phyloP scores from a whole-genome alignment of 208 protist species.

The Trypanosoma conorhini region DNA sequence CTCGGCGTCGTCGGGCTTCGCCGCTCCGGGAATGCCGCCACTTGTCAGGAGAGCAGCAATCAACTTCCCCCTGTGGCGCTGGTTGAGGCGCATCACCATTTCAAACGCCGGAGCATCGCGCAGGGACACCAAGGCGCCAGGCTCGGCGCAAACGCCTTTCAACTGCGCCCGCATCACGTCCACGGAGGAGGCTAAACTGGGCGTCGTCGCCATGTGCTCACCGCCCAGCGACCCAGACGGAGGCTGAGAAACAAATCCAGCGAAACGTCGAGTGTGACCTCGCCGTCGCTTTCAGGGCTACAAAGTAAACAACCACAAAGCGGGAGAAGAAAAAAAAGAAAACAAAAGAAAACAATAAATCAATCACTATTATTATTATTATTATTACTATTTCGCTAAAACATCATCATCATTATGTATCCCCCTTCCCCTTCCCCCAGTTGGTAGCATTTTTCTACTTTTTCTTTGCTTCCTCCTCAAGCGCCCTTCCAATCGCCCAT shows the following conservation, averaged over 20 bases:
- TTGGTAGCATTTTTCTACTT: neutral
- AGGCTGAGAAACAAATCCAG: neutral
- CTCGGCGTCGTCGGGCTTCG: neutral
- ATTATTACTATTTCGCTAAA: no score
- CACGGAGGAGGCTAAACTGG: neutral
- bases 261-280: neutral
- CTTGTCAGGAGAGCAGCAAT: conserved; percentile 22
- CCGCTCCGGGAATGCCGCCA: neutral
- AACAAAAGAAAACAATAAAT: neutral
- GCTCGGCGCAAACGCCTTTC: conserved; percentile 32
- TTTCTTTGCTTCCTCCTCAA: neutral
- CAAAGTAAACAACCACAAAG: neutral
- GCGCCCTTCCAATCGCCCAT: neutral
- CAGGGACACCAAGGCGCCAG: conserved; percentile 36
- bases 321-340: neutral
- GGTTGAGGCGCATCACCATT: conserved; percentile 46
- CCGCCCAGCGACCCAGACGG: neutral
- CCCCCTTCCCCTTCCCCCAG: no score
- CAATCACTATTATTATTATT: no score
- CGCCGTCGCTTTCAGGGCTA: neutral
- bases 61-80: conserved; percentile 30
- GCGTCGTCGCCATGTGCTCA: neutral
- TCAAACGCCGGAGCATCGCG: conserved; percentile 45
- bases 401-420: no score
- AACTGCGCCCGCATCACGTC: conserved; percentile 19